Evolutionary conservation across 257 asterid genomes (phyloP).

Genomic region (Mentha longifolia): DNA sequence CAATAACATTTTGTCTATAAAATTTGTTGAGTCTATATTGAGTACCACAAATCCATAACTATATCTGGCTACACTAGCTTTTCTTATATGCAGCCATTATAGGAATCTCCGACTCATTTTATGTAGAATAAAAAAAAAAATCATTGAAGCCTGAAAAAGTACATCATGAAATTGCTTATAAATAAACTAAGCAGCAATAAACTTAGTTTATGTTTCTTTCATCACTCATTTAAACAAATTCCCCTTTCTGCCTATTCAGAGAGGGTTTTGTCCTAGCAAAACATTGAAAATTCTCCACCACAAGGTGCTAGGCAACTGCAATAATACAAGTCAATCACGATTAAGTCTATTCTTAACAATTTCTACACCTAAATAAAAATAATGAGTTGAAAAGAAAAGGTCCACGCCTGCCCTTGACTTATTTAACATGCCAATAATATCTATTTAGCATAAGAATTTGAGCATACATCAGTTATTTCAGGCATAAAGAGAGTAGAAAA

Average conservation of each 20-base stretch:
- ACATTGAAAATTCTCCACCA: not conserved
- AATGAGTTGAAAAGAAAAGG: constrained; percentile 17
- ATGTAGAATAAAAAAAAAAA: constrained; percentile 3
- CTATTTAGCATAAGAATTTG: not conserved
- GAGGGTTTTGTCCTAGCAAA: constrained; percentile 2
- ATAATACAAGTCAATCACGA: constrained; percentile 1
- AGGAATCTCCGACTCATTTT: constrained; percentile 16
- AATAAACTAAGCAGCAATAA: not conserved
- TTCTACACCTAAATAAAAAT: not conserved
- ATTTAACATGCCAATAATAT: not conserved
- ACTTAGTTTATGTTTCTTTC: not conserved
- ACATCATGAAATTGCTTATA: not conserved
- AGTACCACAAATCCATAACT: not conserved
- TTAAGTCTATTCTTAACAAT: not conserved
- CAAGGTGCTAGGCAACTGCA: constrained; percentile 17
- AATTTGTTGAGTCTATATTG: not conserved
- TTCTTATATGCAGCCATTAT: constrained; percentile 25
- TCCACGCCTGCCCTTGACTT: not conserved
- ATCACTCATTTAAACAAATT: not conserved
- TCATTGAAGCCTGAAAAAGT: constrained; percentile 7
- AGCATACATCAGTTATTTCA: not conserved
- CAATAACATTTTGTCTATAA: constrained; percentile 13
- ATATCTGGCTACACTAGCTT: constrained; percentile 15
- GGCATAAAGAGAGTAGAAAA: not conserved
- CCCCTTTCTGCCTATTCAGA: not conserved